Evolutionary conservation across 1,139 yeast species (phyloP).

Genomic region (Candida pseudoviswanathii): DNA sequence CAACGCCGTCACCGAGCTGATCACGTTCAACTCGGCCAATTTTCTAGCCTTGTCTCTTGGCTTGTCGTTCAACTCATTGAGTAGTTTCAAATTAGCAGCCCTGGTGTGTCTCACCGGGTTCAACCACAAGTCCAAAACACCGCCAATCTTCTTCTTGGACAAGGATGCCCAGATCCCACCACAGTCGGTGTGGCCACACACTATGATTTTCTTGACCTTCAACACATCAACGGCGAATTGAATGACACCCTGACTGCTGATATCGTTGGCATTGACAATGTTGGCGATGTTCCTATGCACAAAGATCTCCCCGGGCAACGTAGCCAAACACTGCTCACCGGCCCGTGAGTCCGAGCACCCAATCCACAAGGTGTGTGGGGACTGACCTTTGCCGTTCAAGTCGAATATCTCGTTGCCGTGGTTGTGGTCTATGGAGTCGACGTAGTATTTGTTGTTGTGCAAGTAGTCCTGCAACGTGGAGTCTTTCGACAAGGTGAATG

Average conservation of each 20-base stretch:
- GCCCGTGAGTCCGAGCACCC: conserved; percentile 96
- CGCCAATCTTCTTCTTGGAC: conserved; percentile 67
- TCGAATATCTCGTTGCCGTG: conserved; percentile 67
- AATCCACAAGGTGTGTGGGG: conserved; percentile 93
- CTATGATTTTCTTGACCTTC: conserved; percentile 78
- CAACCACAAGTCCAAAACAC: conserved; percentile 78
- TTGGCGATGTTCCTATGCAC: conserved; percentile 95
- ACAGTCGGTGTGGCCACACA: conserved; percentile 98
- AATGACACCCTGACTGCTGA: conserved; percentile 77
- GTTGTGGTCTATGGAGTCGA: conserved; percentile 56
- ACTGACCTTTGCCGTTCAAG: conserved; percentile 79
- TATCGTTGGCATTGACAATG: conserved; percentile 70
- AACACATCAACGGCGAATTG: conserved; percentile 91
- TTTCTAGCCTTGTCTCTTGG: conserved; percentile 63
- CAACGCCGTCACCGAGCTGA: conserved; percentile 57
- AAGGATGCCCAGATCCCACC: conserved; percentile 94
- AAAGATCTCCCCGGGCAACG: conserved; percentile 90
- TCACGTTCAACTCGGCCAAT: conserved; percentile 80
- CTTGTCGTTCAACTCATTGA: conserved; percentile 43
- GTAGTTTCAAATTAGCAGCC: conserved; percentile 54
- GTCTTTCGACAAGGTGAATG: conserved; percentile 59
- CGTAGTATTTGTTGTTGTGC: conserved; percentile 68
- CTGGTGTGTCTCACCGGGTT: conserved; percentile 72
- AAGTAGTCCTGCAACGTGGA: conserved; percentile 66
- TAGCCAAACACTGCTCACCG: conserved; percentile 77